Evolutionary conservation across 345 rosid genomes (phyloP).

Genomic region (Eutrema japonicum): DNA sequence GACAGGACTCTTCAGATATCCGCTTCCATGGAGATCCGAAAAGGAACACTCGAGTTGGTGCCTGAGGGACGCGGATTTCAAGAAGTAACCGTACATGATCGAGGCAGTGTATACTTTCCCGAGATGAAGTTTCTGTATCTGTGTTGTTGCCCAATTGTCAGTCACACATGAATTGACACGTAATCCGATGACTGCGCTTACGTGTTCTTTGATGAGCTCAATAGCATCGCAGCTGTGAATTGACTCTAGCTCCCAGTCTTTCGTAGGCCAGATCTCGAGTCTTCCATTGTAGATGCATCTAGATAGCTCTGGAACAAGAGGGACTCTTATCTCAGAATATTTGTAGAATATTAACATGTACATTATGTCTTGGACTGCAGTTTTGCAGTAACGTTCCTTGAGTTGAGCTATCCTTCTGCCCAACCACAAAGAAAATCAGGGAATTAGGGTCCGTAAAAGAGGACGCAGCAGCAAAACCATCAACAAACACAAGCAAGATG

Average conservation of each 20-base stretch:
- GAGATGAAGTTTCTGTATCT: constrained; percentile 58
- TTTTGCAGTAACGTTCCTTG: constrained; percentile 66
- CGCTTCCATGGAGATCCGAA: constrained; percentile 37
- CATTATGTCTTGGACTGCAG: constrained; percentile 87
- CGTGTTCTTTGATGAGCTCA: constrained; percentile 77
- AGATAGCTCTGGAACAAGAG: constrained; percentile 84
- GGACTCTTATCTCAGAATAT: constrained; percentile 84
- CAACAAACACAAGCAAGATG: neutral
- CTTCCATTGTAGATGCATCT: constrained; percentile 80
- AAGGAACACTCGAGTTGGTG: constrained; percentile 64
- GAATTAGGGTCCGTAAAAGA: constrained; percentile 1
- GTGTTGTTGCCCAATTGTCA: constrained; percentile 84
- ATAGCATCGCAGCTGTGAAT: constrained; percentile 68
- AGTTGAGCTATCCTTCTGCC: constrained; percentile 81
- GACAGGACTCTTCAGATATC: constrained; percentile 53
- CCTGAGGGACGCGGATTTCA: constrained; percentile 79
- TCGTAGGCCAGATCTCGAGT: constrained; percentile 87
- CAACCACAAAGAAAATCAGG: constrained; percentile 13
- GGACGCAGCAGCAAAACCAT: neutral
- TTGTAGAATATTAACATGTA: constrained; percentile 79
- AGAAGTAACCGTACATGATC: constrained; percentile 79
- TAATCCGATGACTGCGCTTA: constrained; percentile 71
- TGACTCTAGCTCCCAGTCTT: constrained; percentile 94
- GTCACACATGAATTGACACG: constrained; percentile 74
- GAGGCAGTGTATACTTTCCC: constrained; percentile 66